phyloP scores from a whole-genome alignment of 176 grass and related monocot species.

The Canna indica region DNA sequence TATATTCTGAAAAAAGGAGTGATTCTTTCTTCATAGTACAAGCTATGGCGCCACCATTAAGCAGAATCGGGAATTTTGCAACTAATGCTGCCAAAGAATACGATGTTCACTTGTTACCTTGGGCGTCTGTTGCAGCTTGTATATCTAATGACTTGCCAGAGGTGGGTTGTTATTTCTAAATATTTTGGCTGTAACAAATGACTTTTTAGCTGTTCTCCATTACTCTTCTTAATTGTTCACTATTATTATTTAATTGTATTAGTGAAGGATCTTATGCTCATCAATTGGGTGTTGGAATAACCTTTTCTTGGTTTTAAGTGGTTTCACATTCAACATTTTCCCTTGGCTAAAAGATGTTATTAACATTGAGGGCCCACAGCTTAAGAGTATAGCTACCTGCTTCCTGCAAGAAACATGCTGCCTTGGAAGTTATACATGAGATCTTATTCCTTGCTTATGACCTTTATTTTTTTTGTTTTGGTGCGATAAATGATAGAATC shows the following conservation, averaged over 20 bases:
- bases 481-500: not conserved
- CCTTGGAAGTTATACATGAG: not conserved
- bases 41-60: conserved; percentile 67
- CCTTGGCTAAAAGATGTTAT: not conserved
- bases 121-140: conserved; percentile 94
- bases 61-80: conserved; percentile 80
- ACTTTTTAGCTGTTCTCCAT: not conserved
- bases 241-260: not conserved
- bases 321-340: not conserved
- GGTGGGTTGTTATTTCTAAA: conserved; percentile 30
- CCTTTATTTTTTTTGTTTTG: not conserved
- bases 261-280: not conserved
- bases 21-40: conserved; percentile 70
- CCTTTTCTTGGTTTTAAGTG: not conserved
- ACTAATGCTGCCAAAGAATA: conserved; percentile 75
- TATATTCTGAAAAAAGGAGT: conserved; percentile 52
- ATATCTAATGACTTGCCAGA: conserved; percentile 44
- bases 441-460: not conserved
- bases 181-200: not conserved
- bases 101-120: conserved; percentile 79
- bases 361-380: not conserved
- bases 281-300: not conserved
- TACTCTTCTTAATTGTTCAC: not conserved
- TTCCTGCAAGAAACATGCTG: not conserved
- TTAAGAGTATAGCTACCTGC: not conserved